Percentiles rank a stretch among this genome's conserved stretches.
phyloP scores from a whole-genome alignment of 768 basidiomycete species.

The Termitomyces sp. region DNA sequence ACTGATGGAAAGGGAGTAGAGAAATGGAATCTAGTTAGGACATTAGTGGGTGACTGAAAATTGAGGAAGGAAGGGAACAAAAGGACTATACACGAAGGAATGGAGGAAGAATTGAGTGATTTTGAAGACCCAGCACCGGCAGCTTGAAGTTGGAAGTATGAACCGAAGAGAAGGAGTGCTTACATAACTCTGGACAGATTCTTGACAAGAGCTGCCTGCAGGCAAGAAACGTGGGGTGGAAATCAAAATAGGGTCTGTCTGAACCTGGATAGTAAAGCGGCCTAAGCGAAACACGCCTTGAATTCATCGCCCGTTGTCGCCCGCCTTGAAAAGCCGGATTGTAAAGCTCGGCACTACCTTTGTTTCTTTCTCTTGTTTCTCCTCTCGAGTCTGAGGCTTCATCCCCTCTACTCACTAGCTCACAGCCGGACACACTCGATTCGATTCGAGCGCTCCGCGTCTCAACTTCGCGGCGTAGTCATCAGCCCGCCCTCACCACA shows the following conservation, averaged over 20 bases:
- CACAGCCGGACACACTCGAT: slow-evolving; percentile 40
- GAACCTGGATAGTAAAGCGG: slow-evolving; percentile 36
- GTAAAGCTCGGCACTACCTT: slow-evolving; percentile 38
- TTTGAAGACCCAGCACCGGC: not conserved
- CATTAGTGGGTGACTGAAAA: not conserved
- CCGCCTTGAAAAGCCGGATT: slow-evolving; percentile 47
- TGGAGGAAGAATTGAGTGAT: not conserved
- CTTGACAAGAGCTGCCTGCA: slow-evolving; percentile 57
- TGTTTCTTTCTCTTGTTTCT: slow-evolving; percentile 24
- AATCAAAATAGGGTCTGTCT: slow-evolving; percentile 52
- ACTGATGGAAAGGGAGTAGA: slow-evolving; percentile 36
- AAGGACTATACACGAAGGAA: not conserved
- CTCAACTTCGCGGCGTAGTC: slow-evolving; percentile 17
- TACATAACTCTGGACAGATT: slow-evolving; percentile 35
- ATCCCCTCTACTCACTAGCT: slow-evolving; percentile 24
- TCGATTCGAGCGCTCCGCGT: slow-evolving; percentile 43
- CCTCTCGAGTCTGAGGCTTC: slow-evolving; percentile 28
- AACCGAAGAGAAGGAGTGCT: slow-evolving; percentile 20
- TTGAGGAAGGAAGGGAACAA: not conserved
- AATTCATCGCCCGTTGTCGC: slow-evolving; percentile 36
- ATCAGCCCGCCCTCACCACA: slow-evolving; percentile 36
- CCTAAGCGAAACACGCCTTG: slow-evolving; percentile 52
- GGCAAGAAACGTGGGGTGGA: slow-evolving; percentile 66
- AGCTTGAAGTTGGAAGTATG: not conserved
- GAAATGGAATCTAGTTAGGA: not conserved